Conservation (phyloP, 169 alveolate species). For the Plasmodium fragile region DNA sequence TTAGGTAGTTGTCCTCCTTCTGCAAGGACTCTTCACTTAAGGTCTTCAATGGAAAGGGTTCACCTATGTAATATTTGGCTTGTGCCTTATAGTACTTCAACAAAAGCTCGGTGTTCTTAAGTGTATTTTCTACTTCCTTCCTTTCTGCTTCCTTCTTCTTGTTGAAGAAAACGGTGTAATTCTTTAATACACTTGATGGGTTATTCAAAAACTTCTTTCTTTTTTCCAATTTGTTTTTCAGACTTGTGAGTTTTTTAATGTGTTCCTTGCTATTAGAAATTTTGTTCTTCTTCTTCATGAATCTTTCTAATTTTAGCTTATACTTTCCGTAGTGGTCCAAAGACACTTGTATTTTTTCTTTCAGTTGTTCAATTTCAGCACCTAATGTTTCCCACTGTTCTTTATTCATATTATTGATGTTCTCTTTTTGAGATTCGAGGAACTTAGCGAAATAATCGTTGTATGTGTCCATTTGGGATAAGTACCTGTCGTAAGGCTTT, state of each 20-base stretch:
- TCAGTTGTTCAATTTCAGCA: conserved; percentile 6
- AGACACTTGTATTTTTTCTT: neutral
- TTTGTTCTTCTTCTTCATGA: neutral
- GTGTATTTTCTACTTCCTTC: conserved; percentile 1
- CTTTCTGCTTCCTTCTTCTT: conserved; percentile 52
- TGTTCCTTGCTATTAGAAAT: neutral
- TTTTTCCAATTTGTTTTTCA: conserved; percentile 28
- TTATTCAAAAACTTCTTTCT: conserved; percentile 6
- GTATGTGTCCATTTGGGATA: neutral
- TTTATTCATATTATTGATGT: neutral
- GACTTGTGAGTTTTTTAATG: neutral
- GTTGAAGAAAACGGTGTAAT: conserved; percentile 12
- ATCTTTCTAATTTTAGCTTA: conserved; percentile 54
- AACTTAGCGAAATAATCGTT: conserved; percentile 1
- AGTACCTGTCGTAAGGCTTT: neutral
- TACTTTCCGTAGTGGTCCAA: conserved; percentile 11
- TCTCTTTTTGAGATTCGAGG: conserved; percentile 1
- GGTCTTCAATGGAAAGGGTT: conserved; percentile 36
- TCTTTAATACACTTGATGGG: conserved; percentile 3
- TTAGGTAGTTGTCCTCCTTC: conserved; percentile 18
- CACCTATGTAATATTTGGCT: conserved; percentile 36
- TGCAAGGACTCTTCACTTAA: conserved; percentile 26
- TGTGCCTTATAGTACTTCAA: conserved; percentile 42
- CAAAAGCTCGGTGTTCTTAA: conserved; percentile 30
- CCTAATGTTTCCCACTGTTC: neutral